A percentile compares a stretch with the other conserved stretches of the same genome.
phyloP scores from a whole-genome alignment of 306 rosid species.

The Arachis hypogaea region DNA sequence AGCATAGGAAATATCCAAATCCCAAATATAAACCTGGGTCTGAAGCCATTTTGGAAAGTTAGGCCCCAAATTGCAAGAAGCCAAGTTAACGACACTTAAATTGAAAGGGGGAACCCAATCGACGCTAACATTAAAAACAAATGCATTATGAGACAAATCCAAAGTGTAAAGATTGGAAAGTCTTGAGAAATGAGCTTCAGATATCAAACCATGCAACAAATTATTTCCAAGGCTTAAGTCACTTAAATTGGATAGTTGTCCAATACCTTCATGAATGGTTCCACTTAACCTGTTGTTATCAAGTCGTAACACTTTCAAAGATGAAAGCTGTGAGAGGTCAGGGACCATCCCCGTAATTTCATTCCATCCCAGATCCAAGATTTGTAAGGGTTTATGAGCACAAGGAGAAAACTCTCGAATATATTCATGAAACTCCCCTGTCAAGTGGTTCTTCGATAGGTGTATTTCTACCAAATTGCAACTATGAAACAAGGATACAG shows the following conservation, averaged over 20 bases:
- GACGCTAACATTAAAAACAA: background rate
- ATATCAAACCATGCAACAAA: background rate
- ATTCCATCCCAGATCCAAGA: background rate
- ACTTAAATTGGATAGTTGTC: background rate
- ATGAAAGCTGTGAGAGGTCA: background rate
- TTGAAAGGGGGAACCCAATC: background rate
- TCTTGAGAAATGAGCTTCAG: background rate
- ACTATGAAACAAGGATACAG: background rate
- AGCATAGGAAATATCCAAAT: background rate
- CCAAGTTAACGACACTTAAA: fast-evolving
- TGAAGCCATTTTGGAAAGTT: constrained; percentile 3
- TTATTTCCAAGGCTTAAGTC: background rate
- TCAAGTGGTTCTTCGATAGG: background rate
- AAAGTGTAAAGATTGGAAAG: background rate
- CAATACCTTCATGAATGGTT: background rate
- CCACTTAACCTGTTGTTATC: background rate
- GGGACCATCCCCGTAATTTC: background rate
- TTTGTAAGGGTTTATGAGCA: background rate
- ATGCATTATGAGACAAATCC: constrained; percentile 3
- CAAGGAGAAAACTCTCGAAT: background rate
- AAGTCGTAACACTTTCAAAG: background rate
- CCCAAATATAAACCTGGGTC: fast-evolving
- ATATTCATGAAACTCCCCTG: background rate
- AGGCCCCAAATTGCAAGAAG: constrained; percentile 21
- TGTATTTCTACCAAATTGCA: background rate